Base-by-base conservation (phyloP, 768 basidiomycete species). In the Gelatoporia subvermispora region DNA sequence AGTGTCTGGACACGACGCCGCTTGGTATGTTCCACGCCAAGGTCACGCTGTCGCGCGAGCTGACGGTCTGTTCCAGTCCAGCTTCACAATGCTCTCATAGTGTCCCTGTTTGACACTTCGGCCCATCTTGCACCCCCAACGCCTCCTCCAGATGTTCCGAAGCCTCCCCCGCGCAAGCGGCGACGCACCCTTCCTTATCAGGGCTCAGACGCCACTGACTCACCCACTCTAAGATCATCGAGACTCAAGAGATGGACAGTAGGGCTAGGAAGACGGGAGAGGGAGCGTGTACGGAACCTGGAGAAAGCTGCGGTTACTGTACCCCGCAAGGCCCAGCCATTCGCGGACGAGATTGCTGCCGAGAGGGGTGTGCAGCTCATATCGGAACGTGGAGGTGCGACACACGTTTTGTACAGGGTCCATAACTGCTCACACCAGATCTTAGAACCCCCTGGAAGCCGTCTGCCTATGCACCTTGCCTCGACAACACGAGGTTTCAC, bases 11-110 rank as follows among this genome's bases (percentile, higher is more conserved):
- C 31, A 49, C 35, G 3, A 22, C 45, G 10, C 38, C 49, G 22
- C 46, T 54, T n/a, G 24, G 45, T 43, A 13, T 41, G 49, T 15
- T 28, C 13, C 31, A 31, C 10, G n/a, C 25, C 17, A 22, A 11
- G 2, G 15, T 23, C 11, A 28, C 41, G 10, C 22, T 8, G 16
- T 17, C 34, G 3, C 11, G 5, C n/a, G 10, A 11, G 5, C 17
- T 22, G 18, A 10, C 17, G 22, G 28, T 4, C n/a, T 1, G 11
- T 3, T 21, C 9, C 43, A 84, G 85, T 89, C 23, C 87, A 88
- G 64, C 69, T 90, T 2, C 89, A 92, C 61, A 92, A 92, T 64
- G 82, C 88, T 10, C 73, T 92, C 25, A 82, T 92, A 31, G 89
- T 91, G 24, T 88, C 88, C 2, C 66, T 92, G 15, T 88, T 91